Base-by-base conservation (phyloP, 1,284 basidiomycete species). In the Apiotrichum sp. region DNA sequence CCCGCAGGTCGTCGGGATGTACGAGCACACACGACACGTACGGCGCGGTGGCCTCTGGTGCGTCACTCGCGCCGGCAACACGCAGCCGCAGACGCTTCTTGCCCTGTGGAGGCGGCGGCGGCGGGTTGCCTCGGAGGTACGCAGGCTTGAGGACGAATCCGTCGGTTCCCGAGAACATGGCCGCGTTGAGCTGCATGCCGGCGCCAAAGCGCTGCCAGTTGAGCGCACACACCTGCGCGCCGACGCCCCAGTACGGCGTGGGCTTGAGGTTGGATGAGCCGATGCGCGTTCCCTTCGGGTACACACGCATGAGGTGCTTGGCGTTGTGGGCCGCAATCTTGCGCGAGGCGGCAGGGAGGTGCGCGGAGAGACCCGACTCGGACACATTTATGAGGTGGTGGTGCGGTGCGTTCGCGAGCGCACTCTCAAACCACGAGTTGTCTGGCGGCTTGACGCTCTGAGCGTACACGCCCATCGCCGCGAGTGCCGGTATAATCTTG, bases 161-260 rank as follows among this genome's bases (percentile, higher is more conserved):
- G 10, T 83, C 82, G 14, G 85, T 82, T 4, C 87, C 88, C 60
- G 78, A 78, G 64, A 98, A 98, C 88, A 98, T 90, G 11, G 93
- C 89, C 64, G 89, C 85, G 69, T 97, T 98, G 71, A 97, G 87
- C 79, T 76, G 74, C 52, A 75, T 62, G 32, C 65, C 64, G 13
- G 55, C 65, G 89, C 89, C 91, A 65, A 87, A 87, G 0, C 92
- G 98, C 75, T 99, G 96, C 90, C 93, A 98, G 73, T 99, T 99
- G 58, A 98, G 82, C 7, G 95, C 92, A 0, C 96, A 93, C 14
- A 98, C 76, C 74, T 98, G 95, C 13, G 86, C 85, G 0, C 95
- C 95, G 1, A 86, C 84, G 0, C 85, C 84, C 95, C 95, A 99
- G 73, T 86, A 92, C 40, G 87, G 82, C 74, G 90, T 85, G 3